Conservation (phyloP, 129 eudicot genomes). For the Chrysanthemum seticuspe region DNA sequence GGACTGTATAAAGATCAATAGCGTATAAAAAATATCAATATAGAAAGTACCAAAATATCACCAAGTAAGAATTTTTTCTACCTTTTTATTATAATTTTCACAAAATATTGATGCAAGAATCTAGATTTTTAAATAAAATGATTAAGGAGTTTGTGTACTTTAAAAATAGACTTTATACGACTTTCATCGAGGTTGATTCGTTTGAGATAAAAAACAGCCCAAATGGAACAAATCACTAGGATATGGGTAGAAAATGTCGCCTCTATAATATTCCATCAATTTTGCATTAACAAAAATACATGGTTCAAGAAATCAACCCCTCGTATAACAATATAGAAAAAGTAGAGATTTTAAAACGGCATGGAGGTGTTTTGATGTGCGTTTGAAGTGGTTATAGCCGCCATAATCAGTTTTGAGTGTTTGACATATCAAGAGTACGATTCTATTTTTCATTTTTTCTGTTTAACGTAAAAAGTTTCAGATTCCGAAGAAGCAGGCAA, state of each 20-base stretch:
- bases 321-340: not conserved
- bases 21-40: not conserved
- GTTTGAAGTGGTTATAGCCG: not conserved
- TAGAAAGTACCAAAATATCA: not conserved
- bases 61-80: not conserved
- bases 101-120: not conserved
- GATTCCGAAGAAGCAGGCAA: not conserved
- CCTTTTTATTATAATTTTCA: not conserved
- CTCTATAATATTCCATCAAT: not conserved
- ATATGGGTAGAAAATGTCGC: too few species aligned
- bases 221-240: too few species aligned
- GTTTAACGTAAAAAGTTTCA: not conserved
- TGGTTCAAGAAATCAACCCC: not conserved
- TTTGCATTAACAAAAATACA: not conserved
- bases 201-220: too few species aligned
- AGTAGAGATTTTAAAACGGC: not conserved
- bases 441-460: not conserved
- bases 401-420: not conserved
- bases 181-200: too few species aligned
- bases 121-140: too few species aligned
- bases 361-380: not conserved
- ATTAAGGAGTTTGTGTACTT: too few species aligned
- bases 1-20: slow-evolving; percentile 5
- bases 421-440: not conserved
- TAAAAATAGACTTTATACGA: too few species aligned